phyloP scores from a whole-genome alignment of 441 rosid species.

The Adansonia madagascariensis region DNA sequence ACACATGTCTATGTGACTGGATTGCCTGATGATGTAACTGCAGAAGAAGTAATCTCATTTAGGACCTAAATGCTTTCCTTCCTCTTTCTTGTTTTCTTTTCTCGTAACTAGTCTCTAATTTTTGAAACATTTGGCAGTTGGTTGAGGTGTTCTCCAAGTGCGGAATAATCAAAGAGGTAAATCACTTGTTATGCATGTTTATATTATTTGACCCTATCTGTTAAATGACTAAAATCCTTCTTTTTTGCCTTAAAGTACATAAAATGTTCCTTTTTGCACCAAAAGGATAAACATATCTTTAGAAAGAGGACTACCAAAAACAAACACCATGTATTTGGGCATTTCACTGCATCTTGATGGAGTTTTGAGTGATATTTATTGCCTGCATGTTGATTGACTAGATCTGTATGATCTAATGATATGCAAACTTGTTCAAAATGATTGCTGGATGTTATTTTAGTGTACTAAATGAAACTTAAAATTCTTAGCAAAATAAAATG shows the following conservation, averaged over 20 bases:
- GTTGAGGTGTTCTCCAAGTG: slow-evolving; percentile 94
- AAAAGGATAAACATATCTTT: background rate
- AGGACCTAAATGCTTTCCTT: background rate
- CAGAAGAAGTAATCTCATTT: slow-evolving; percentile 72
- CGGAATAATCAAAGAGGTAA: slow-evolving; percentile 95
- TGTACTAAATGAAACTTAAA: background rate
- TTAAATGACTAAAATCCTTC: background rate
- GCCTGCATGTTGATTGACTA: background rate
- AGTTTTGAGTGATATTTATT: background rate
- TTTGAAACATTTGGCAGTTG: slow-evolving; percentile 53
- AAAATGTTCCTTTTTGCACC: background rate
- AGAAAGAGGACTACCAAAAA: background rate
- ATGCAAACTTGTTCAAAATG: background rate
- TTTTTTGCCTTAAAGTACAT: background rate
- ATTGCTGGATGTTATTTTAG: background rate
- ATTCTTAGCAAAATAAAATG: background rate
- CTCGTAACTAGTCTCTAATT: slow-evolving; percentile 36
- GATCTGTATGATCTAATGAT: background rate
- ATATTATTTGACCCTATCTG: background rate
- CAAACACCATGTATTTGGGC: background rate
- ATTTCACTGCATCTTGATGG: background rate
- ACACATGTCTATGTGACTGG: slow-evolving; percentile 93
- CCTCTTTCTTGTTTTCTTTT: slow-evolving; percentile 4
- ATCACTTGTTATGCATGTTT: background rate
- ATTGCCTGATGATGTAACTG: slow-evolving; percentile 82